These are phyloP conservation scores for Recurvomyces mirabilis DNA, from an alignment of 495 filamentous ascomycete genomes.

Conservation along the genomic window DNA sequence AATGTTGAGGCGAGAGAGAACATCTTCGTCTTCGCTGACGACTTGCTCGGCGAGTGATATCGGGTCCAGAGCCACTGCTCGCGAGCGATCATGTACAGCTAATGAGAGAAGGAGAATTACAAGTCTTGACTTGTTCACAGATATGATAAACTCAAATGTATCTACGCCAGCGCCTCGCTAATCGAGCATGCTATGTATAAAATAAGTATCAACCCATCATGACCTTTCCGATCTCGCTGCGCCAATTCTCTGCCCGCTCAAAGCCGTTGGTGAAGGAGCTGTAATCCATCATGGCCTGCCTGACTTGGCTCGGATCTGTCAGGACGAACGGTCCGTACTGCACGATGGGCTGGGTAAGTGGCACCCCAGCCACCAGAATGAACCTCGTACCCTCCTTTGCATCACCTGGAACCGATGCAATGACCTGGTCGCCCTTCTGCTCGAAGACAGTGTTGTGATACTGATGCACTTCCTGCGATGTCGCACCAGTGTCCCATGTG, in stretches of 20 bases:
- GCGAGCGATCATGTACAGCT: too few relatives aligned
- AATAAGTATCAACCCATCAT: constrained; percentile 36
- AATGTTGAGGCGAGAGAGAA: constrained; percentile 4
- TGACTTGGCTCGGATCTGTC: constrained; percentile 71
- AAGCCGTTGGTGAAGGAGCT: constrained; percentile 80
- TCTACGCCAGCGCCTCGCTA: constrained; percentile 5
- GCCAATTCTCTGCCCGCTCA: constrained; percentile 72
- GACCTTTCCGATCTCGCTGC: constrained; percentile 88
- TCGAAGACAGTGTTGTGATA: constrained; percentile 91
- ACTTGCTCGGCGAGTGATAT: neutral
- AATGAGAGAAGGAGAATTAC: too few relatives aligned
- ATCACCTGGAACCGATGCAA: constrained; percentile 53
- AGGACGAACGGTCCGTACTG: constrained; percentile 96
- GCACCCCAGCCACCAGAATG: constrained; percentile 73
- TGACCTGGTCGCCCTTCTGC: constrained; percentile 59
- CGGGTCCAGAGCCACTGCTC: too few relatives aligned
- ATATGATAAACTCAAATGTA: too few relatives aligned
- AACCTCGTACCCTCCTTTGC: constrained; percentile 58
- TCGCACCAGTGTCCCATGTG: constrained; percentile 49
- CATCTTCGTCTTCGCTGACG: constrained; percentile 1
- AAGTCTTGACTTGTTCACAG: neutral
- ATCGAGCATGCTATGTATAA: neutral
- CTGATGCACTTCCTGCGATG: constrained; percentile 47
- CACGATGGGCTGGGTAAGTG: constrained; percentile 82
- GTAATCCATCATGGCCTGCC: constrained; percentile 83